phyloP scores from a whole-genome alignment of 495 filamentous ascomycete species.

The Symbiotaphrina buchneri region DNA sequence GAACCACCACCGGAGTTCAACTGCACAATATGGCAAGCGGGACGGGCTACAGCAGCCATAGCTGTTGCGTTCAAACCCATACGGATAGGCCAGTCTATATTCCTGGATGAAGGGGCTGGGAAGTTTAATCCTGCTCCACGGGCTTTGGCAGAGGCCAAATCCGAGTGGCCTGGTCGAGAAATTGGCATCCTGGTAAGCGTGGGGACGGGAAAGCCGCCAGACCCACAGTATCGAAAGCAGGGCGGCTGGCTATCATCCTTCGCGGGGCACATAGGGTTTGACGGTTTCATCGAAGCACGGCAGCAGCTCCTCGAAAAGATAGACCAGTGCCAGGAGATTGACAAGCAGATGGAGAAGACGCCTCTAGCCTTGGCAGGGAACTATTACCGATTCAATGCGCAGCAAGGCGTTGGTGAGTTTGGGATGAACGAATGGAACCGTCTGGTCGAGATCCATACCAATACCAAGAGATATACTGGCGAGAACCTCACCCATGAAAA shows the following conservation, averaged over 20 bases:
- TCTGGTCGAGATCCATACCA: slow-evolving; percentile 78
- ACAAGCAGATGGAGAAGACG: slow-evolving; percentile 59
- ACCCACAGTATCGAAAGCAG: slow-evolving; percentile 38
- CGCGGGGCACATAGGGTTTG: slow-evolving; percentile 26
- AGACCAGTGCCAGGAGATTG: slow-evolving; percentile 83
- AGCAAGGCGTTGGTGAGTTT: slow-evolving; percentile 92
- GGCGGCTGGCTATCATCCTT: slow-evolving; percentile 87
- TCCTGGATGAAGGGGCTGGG: slow-evolving; percentile 81
- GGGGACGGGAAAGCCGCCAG: slow-evolving; percentile 74
- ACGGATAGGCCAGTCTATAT: slow-evolving; percentile 76
- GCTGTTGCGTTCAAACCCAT: slow-evolving; percentile 91
- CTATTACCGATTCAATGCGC: slow-evolving; percentile 94
- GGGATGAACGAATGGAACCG: slow-evolving; percentile 98
- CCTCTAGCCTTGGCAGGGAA: slow-evolving; percentile 57
- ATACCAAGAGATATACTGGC: slow-evolving; percentile 63
- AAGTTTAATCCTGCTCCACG: slow-evolving; percentile 79
- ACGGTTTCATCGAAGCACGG: slow-evolving; percentile 78
- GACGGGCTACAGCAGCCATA: slow-evolving; percentile 80
- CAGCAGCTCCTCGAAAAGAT: slow-evolving; percentile 69
- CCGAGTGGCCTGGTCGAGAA: slow-evolving; percentile 87
- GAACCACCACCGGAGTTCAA: slow-evolving; percentile 76
- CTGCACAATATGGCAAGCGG: slow-evolving; percentile 90
- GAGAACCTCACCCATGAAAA: slow-evolving; percentile 49
- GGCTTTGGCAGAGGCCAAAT: slow-evolving; percentile 75
- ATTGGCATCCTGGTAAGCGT: slow-evolving; percentile 78